A percentile compares a stretch with the other conserved stretches of the same genome.
Conservation (phyloP, 139 green algal genomes). For the Chlorella sorokiniana region DNA sequence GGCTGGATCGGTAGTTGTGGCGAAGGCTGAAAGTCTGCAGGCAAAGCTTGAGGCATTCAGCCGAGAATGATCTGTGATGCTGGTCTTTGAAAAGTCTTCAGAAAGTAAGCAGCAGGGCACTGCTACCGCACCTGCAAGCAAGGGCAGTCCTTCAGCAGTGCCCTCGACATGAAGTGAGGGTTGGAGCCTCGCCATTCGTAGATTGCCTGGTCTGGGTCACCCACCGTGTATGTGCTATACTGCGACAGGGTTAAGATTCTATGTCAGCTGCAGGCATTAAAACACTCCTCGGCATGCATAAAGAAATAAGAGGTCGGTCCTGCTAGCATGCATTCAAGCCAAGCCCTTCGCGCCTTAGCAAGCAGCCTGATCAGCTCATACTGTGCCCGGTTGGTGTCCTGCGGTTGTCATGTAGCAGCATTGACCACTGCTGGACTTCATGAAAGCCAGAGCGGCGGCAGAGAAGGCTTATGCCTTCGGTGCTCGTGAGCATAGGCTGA, state of each 20-base stretch:
- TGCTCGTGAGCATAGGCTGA: no score
- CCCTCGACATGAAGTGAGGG: slow-evolving; percentile 45
- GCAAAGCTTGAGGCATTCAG: no score
- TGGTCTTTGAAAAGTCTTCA: no score
- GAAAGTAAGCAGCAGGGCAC: background rate
- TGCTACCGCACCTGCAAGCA: background rate
- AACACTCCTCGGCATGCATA: background rate
- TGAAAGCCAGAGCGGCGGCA: no score
- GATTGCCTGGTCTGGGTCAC: slow-evolving; percentile 83
- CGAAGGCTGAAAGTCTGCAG: slow-evolving; percentile 24
- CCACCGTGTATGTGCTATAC: slow-evolving; percentile 72
- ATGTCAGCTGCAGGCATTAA: background rate
- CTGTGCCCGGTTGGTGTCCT: slow-evolving; percentile 70
- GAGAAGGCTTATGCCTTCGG: no score
- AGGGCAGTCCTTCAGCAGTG: slow-evolving; percentile 45
- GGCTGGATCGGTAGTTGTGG: slow-evolving; percentile 52
- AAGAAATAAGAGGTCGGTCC: background rate
- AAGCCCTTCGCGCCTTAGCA: no score
- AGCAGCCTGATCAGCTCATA: slow-evolving; percentile 64
- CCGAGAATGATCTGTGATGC: no score
- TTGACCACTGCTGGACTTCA: no score
- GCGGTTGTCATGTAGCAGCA: no score
- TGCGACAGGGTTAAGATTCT: background rate
- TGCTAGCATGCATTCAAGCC: background rate
- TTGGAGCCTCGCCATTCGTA: slow-evolving; percentile 73